Evolutionary conservation across 2,329 filamentous ascomycete genomes (phyloP), one percentile per base, ranked within the genome.

Genomic region (Pseudocercospora ulei): DNA sequence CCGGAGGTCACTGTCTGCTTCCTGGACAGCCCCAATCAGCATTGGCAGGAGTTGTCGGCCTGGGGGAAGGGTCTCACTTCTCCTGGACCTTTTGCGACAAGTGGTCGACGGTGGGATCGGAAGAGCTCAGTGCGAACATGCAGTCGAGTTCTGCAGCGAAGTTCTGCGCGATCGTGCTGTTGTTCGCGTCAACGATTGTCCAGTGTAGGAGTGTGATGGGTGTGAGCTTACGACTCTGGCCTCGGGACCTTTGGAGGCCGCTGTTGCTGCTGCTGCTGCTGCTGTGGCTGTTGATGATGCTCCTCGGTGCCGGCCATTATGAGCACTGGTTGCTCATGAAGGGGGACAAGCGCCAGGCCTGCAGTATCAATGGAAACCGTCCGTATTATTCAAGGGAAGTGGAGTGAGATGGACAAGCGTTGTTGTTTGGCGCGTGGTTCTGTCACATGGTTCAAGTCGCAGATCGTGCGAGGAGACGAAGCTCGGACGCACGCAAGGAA

Each of bases 121-220:
- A 80, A 62, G 78, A 80, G 53, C 90, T 83, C 57, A 95, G 78
- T 56, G 82, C 80, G 68, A 95, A 95, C 53, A 92, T 80, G 59
- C 85, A 80, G 68, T 88, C 82, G 45, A 95, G 71, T 60, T 88
- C 83, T 28, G 77, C 70, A 43, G 85, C 88, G 65, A 95, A 94
- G 58, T 81, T 84, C 54, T 77, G 80, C 38, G 86, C 87, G 63
- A 94, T 78, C 45, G 83, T 90, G 48, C 87, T 94, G 63, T 30
- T n/a, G n/a, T n/a, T n/a, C n/a, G n/a, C n/a, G 19, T n/a, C n/a
- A n/a, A n/a, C n/a, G n/a, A n/a, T n/a, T 14, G 7, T 8, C 2
- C 5, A 19, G 2, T n/a, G 5, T 5, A 20, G 11, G 11, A 26
- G 19, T 16, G 31, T 16, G 20, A 19, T 6, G 20, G 16, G 19